Evolutionary conservation across 1,139 yeast species (phyloP).

Genomic region (Kodamaea ohmeri): DNA sequence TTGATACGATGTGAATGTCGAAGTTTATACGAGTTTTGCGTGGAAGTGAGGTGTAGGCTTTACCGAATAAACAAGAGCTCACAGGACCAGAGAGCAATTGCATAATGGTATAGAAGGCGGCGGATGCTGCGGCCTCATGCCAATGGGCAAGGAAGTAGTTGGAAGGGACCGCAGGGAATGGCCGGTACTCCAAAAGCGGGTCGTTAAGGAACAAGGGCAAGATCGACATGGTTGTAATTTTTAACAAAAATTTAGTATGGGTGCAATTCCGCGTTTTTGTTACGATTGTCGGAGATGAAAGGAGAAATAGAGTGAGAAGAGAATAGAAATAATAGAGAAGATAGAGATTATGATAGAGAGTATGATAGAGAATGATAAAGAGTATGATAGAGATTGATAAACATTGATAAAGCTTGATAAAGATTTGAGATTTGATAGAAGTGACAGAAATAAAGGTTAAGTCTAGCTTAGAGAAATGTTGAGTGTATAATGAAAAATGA

Average conservation of each 20-base stretch:
- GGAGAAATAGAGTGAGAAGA: neutral
- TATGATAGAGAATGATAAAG: too few species aligned
- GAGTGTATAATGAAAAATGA: too few species aligned
- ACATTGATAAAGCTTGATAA: too few species aligned
- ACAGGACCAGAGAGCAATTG: conserved; percentile 43
- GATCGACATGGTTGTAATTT: conserved; percentile 4
- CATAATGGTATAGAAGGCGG: conserved; percentile 37
- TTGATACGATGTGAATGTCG: conserved; percentile 86
- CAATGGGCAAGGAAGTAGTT: conserved; percentile 42
- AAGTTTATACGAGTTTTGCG: conserved; percentile 61
- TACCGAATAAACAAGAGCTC: conserved; percentile 35
- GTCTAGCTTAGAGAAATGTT: too few species aligned
- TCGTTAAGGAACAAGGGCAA: conserved; percentile 38
- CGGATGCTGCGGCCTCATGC: conserved; percentile 49
- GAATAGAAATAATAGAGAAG: too few species aligned
- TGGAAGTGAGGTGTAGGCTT: conserved; percentile 46
- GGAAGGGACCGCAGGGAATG: conserved; percentile 39
- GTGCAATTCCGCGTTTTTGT: neutral
- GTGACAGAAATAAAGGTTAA: too few species aligned
- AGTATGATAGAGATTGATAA: too few species aligned
- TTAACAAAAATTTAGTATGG: neutral
- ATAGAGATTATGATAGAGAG: too few species aligned
- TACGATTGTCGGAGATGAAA: neutral
- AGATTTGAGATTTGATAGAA: too few species aligned
- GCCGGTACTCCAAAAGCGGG: conserved; percentile 44